A percentile compares a stretch with the other conserved stretches of the same genome.
Evolutionary conservation across 495 filamentous ascomycete species (phyloP).

Genomic region (Lophium mytilinum): DNA sequence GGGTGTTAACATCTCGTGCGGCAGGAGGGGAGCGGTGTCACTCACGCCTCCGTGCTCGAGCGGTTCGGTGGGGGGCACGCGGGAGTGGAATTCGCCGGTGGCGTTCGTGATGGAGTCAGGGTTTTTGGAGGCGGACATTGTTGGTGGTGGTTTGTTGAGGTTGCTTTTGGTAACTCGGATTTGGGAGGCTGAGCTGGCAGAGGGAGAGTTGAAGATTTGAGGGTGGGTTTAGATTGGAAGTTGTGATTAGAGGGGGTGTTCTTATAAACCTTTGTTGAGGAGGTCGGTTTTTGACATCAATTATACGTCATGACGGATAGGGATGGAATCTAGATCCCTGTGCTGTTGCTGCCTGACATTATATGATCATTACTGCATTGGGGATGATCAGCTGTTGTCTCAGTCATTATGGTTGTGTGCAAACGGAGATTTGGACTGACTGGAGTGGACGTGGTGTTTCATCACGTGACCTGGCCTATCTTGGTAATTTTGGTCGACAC

Average conservation of each 20-base stretch:
- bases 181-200: not conserved
- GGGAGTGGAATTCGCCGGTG: slow-evolving; percentile 45
- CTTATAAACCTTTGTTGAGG: not conserved
- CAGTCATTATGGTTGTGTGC: too few relatives aligned
- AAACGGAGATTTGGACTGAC: too few relatives aligned
- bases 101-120: slow-evolving; percentile 32
- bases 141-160: not conserved
- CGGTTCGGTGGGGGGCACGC: slow-evolving; percentile 44
- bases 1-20: not conserved
- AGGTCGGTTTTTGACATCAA: not conserved
- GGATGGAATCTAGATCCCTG: not conserved
- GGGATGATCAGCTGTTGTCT: not conserved
- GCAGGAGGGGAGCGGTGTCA: not conserved
- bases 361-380: not conserved
- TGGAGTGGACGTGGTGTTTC: too few relatives aligned
- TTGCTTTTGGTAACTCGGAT: not conserved
- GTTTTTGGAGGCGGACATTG: not conserved
- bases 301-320: not conserved
- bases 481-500: too few relatives aligned
- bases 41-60: slow-evolving; percentile 49
- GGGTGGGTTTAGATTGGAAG: not conserved
- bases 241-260: not conserved
- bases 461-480: too few relatives aligned
- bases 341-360: not conserved
- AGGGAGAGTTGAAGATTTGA: not conserved